Evolutionary conservation across 805 yeast species (phyloP).

Genomic region (Candida qinlingensis): DNA sequence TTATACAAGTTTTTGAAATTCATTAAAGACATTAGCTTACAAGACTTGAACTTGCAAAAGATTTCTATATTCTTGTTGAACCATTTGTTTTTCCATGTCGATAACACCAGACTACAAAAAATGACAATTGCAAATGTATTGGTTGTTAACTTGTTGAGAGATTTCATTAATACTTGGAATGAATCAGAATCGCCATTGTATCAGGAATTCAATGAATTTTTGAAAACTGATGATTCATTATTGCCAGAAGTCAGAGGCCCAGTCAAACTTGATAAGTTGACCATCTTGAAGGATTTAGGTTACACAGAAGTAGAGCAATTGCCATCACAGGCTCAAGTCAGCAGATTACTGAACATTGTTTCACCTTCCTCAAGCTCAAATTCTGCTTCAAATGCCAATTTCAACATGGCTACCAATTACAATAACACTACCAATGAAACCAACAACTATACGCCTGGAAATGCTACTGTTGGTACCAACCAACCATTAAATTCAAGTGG

Average conservation of each 20-base stretch:
- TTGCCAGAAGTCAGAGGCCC: neutral
- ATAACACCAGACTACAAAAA: constrained; percentile 4
- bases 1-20: constrained; percentile 32
- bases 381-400: constrained; percentile 1
- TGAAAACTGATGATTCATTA: neutral
- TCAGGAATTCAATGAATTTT: constrained; percentile 6
- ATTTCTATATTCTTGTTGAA: constrained; percentile 26
- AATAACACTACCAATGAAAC: neutral
- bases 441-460: neutral
- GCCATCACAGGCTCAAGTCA: neutral
- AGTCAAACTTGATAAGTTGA: constrained; percentile 3
- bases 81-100: constrained; percentile 25
- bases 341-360: constrained; percentile 4
- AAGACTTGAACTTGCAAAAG: constrained; percentile 31
- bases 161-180: constrained; percentile 29
- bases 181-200: constrained; percentile 27
- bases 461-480: neutral
- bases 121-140: constrained; percentile 21
- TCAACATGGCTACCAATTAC: constrained; percentile 28
- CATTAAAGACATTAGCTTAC: constrained; percentile 26
- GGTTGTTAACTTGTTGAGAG: constrained; percentile 19
- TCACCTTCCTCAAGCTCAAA: constrained; percentile 8
- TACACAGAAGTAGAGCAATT: neutral
- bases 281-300: constrained; percentile 6
- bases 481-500: neutral